Evolutionary conservation across 495 filamentous ascomycete species (phyloP).

Genomic region (Talaromyces liani): DNA sequence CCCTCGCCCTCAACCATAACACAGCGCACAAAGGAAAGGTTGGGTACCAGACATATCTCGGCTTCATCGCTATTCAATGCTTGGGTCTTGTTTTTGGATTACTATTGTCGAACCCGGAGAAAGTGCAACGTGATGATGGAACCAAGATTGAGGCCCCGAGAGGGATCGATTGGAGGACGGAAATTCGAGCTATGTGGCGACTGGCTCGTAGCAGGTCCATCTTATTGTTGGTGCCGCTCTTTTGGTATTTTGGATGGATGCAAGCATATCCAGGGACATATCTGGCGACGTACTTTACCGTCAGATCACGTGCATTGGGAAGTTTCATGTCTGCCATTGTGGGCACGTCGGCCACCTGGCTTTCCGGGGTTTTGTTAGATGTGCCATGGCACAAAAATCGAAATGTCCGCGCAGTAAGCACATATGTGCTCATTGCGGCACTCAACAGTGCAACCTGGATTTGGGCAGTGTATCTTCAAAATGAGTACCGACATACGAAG

Average conservation of each 20-base stretch:
- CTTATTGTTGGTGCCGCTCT: conserved; percentile 42
- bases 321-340: conserved; percentile 38
- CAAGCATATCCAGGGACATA: conserved; percentile 47
- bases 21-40: conserved; percentile 41
- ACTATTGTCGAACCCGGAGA: conserved; percentile 43
- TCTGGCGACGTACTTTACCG: conserved; percentile 50
- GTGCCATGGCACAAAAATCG: conserved; percentile 16
- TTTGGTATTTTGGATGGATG: conserved; percentile 47
- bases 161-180: conserved; percentile 33
- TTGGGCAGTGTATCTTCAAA: conserved; percentile 20
- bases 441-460: conserved; percentile 21
- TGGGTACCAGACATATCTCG: conserved; percentile 41
- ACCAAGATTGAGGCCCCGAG: conserved; percentile 24
- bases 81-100: conserved; percentile 40
- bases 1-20: conserved; percentile 45
- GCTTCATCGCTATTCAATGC: conserved; percentile 46
- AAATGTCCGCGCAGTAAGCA: conserved; percentile 14
- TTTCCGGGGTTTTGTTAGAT: conserved; percentile 15
- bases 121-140: conserved; percentile 43
- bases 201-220: conserved; percentile 37
- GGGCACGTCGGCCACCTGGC: conserved; percentile 34
- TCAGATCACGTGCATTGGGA: conserved; percentile 43
- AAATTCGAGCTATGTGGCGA: conserved; percentile 23
- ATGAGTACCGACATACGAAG: conserved; percentile 18
- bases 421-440: conserved; percentile 15